Evolutionary conservation across 2,329 filamentous ascomycete species (phyloP), one percentile per base, ranked within the genome.

Genomic region (Colletotrichum sp.): DNA sequence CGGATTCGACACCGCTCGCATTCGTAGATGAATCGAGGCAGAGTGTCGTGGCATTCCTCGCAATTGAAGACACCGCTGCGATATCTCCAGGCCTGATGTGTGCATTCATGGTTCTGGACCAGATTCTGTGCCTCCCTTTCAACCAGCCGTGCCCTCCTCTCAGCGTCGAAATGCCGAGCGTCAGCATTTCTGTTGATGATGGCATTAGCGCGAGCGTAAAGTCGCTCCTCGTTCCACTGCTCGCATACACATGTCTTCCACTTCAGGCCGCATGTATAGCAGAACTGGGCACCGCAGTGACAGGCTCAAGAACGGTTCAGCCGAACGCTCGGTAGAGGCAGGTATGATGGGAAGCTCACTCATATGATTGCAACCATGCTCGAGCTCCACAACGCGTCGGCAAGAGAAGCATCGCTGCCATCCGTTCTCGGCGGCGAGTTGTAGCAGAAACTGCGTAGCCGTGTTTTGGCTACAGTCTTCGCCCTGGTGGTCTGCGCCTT

Each of bases 221-320:
- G 82, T 1, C 80, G 79, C 6, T 73, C 60, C 61, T 88, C 85
- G 10, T 65, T 28, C 85, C 85, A 89, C 16, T 82, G 82, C 2
- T 48, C 73, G 68, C 88, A 90, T 0, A 0, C 0, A 32, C 86
- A 89, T 0, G 60, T 81, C 30, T 84, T 86, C 88, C 88, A 89
- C 6, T 0, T 5, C 0, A 21, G 16, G 6, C 88, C 88, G 56
- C 89, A 91, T 0, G 80, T 18, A 52, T 89, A 90, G 78, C 89
- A 91, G 77, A 90, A 91, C n/a, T 90, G 34, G 0, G 82, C 79
- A 0, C 83, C 78, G 66, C 89, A 91, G 2, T 9, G 16, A 18
- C 36, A 43, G 36, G 36, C 36, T 43, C 36, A 18, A 18, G 36
- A 18, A 38, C 16, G 4, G 15, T 38, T 38, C 16, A 18, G 16